Evolutionary conservation across 768 basidiomycete genomes (phyloP).

Genomic region (Epithele typhae): DNA sequence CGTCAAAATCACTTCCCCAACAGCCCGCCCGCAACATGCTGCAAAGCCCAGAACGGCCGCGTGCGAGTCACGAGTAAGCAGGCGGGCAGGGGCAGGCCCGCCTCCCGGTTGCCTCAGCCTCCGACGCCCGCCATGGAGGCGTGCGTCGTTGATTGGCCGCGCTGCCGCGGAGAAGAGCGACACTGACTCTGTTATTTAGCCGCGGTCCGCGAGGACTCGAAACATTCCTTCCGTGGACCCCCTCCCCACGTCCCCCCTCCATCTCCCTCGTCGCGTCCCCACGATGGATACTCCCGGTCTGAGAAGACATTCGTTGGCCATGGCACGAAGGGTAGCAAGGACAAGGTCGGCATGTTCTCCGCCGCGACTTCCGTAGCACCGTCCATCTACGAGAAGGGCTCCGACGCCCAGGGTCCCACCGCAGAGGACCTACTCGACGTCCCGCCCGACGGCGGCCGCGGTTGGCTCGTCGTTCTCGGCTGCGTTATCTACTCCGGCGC

Average conservation of each 20-base stretch:
- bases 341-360: slow-evolving; percentile 7
- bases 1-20: background rate
- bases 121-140: too few relatives aligned
- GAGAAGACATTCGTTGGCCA: slow-evolving; percentile 18
- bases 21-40: background rate
- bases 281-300: slow-evolving; percentile 19
- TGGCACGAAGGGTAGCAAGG: background rate
- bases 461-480: slow-evolving; percentile 20
- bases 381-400: slow-evolving; percentile 10
- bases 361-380: slow-evolving; percentile 12
- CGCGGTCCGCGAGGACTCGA: too few relatives aligned
- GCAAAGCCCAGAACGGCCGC: background rate
- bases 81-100: too few relatives aligned
- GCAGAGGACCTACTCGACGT: slow-evolving; percentile 7
- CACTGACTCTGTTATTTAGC: too few relatives aligned
- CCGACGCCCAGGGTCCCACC: background rate
- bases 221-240: too few relatives aligned
- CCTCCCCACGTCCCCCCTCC: background rate
- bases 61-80: slow-evolving; percentile 1
- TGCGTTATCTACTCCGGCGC: slow-evolving; percentile 18
- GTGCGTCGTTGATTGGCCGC: too few relatives aligned
- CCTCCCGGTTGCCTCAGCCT: too few relatives aligned
- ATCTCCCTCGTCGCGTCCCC: background rate
- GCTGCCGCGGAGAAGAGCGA: too few relatives aligned
- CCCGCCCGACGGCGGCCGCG: slow-evolving; percentile 20